Evolutionary conservation across 2,329 filamentous ascomycete genomes (phyloP), one percentile per base, ranked within the genome.

Genomic region (Ilyonectria mors-panacis): DNA sequence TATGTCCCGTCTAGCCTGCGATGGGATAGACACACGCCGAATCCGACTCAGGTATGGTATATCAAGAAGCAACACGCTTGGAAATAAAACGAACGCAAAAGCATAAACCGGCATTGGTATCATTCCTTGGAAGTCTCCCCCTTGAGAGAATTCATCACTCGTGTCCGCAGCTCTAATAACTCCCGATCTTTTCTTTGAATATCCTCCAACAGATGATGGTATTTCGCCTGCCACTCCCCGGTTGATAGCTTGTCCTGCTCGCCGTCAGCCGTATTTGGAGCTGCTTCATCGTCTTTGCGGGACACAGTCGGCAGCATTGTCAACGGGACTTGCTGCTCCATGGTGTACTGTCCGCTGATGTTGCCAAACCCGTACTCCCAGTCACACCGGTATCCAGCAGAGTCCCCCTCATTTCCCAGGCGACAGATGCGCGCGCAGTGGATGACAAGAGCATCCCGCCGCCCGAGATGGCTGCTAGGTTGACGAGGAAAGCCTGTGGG

Each of bases 121-220:
- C 65, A 75, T 66, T 73, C 58, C 59, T 64, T 75, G 42, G 30
- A 39, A 28, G 47, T 39, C n/a, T 56, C 60, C 10, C 63, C 21
- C 59, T 68, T 76, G 56, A 84, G 65, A 17, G 79, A 75, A 59
- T 81, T 78, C 64, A 87, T 74, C 50, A 89, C 78, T 33, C 76
- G 81, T 44, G 77, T 78, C 71, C 81, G 83, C 63, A 89, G 73
- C 45, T 81, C 79, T 59, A 77, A 75, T 59, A 88, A 78, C 71
- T 86, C 84, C 71, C 85, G 85, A 72, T 92, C 89, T 66, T 86
- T 85, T 65, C 88, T 86, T 75, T 85, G 85, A 73, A 93, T 85
- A 68, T 86, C 85, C 47, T 86, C 86, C 74, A 91, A 85, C 71
- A 93, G 82, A 61, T 89, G 85, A 48, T 81, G 81, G 70, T 90